Conservation (phyloP, 345 rosid species). For the Raphanus sativus region DNA sequence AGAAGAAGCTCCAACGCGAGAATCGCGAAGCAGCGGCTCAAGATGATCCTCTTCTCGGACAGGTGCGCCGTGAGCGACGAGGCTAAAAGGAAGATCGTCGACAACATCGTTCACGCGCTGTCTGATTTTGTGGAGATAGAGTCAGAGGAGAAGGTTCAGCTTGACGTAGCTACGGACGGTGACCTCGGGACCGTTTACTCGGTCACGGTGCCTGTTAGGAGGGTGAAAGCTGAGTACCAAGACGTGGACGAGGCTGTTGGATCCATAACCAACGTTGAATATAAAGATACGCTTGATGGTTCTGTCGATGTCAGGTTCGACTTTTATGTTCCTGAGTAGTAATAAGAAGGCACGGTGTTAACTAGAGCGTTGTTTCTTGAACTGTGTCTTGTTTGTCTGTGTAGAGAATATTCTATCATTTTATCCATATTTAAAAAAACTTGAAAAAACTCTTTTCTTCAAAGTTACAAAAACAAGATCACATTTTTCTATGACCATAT, state of each 20-base stretch:
- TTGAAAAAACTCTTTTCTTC: no score
- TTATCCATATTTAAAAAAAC: no score
- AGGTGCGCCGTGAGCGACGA: slow-evolving; percentile 92
- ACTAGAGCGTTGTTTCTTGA: background rate
- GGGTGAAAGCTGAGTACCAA: slow-evolving; percentile 84
- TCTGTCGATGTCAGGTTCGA: slow-evolving; percentile 87
- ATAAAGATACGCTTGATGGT: slow-evolving; percentile 73
- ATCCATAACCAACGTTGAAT: slow-evolving; percentile 68
- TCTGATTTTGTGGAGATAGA: slow-evolving; percentile 95
- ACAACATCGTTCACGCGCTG: slow-evolving; percentile 67
- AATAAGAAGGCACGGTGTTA: background rate
- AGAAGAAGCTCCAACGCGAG: slow-evolving; percentile 88
- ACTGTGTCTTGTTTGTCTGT: slow-evolving; percentile 16
- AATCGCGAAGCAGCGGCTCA: slow-evolving; percentile 87
- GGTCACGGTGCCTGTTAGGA: slow-evolving; percentile 83
- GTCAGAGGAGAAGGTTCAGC: slow-evolving; percentile 91
- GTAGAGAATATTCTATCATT: background rate
- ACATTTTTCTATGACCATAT: background rate
- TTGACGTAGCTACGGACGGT: slow-evolving; percentile 72
- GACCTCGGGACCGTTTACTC: slow-evolving; percentile 94
- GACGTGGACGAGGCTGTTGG: slow-evolving; percentile 61
- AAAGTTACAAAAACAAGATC: background rate
- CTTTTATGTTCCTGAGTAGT: slow-evolving; percentile 78
- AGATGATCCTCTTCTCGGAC: slow-evolving; percentile 98
- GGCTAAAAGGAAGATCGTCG: slow-evolving; percentile 85